Evolutionary conservation across 2,329 filamentous ascomycete species (phyloP), one percentile per base, ranked within the genome.

Genomic region (Aulographum hederae): DNA sequence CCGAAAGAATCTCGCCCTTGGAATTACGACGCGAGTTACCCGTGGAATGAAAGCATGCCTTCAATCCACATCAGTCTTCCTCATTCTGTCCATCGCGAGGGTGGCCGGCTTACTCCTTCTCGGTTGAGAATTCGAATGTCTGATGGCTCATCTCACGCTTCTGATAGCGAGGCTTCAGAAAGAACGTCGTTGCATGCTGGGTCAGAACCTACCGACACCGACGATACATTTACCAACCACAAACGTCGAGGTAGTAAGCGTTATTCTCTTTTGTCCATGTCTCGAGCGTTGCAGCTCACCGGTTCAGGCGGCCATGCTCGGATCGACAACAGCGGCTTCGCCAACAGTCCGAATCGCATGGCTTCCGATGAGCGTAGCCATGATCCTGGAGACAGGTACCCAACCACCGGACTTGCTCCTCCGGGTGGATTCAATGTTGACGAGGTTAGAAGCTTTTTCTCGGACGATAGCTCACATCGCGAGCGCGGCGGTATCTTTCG

Each of bases 321-420:
- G 8, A 11, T 33, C 26, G 33, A 37, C 21, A 28, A 33, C 30
- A 27, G 6, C 29, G 29, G 36, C 19, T 38, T 30, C 26, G 27
- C 39, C 5, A 38, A 27, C 4, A 34, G 35, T 4, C 39, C 42
- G 4, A 23, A 44, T 20, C 43, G 43, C 30, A 38, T 46, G 17
- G 41, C 41, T 32, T 38, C 33, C 34, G 38, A 39, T 18, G 45
- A 33, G 33, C 34, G 47, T 34, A 40, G 43, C 23, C 48, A 53
- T 42, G 52, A 50, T 31, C 52, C 53, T 18, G 60, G 60, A 26
- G 60, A 63, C 35, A 56, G 60, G 17, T 64, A 64, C 40, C 60
- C 60, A 17, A 60, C 56, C 6, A 58, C 56, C 32, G 53, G 52
- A 29, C 45, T 62, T 19, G 54, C 50, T 13, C 54, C 58, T 27